These are phyloP conservation scores for Bryopsis sp. DNA, from an alignment of 139 green algal genomes.

Conservation along the genomic window DNA sequence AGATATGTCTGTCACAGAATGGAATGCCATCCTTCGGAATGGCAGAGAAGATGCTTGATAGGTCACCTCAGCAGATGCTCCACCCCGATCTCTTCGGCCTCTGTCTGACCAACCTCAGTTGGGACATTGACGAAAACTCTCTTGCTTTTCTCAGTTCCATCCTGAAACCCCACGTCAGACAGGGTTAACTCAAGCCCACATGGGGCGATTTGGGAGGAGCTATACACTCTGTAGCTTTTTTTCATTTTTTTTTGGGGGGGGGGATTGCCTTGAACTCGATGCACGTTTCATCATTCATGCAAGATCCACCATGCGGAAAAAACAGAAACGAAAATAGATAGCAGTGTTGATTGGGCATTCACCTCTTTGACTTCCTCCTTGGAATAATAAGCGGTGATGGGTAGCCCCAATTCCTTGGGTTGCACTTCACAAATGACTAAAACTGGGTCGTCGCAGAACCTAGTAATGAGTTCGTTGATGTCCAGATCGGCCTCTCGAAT, in stretches of 20 bases:
- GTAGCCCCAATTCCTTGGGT: slow-evolving; percentile 88
- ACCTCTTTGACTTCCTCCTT: slow-evolving; percentile 81
- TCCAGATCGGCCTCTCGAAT: slow-evolving; percentile 87
- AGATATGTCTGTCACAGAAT: no score
- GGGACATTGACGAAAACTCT: slow-evolving; percentile 89
- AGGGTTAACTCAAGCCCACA: background rate
- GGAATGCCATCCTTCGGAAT: no score
- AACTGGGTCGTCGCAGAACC: slow-evolving; percentile 75
- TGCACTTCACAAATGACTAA: slow-evolving; percentile 94
- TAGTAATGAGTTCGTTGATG: slow-evolving; percentile 75
- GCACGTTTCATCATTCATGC: no score
- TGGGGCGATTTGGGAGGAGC: no score
- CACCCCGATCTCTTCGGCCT: slow-evolving; percentile 98
- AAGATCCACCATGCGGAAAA: no score
- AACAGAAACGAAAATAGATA: slow-evolving; percentile 3
- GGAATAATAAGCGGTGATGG: slow-evolving; percentile 83
- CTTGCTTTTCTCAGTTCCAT: slow-evolving; percentile 86
- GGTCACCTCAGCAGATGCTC: slow-evolving; percentile 98
- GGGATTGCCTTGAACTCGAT: no score
- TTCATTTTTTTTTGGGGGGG: no score
- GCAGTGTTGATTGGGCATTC: background rate
- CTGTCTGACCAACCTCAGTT: slow-evolving; percentile 90
- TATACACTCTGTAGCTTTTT: no score
- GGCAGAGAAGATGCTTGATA: no score
- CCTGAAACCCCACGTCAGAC: slow-evolving; percentile 32